Evolutionary conservation across 140 eudicot genomes (phyloP), one percentile per base, ranked within the genome.

Genomic region (Anethum foeniculum): DNA sequence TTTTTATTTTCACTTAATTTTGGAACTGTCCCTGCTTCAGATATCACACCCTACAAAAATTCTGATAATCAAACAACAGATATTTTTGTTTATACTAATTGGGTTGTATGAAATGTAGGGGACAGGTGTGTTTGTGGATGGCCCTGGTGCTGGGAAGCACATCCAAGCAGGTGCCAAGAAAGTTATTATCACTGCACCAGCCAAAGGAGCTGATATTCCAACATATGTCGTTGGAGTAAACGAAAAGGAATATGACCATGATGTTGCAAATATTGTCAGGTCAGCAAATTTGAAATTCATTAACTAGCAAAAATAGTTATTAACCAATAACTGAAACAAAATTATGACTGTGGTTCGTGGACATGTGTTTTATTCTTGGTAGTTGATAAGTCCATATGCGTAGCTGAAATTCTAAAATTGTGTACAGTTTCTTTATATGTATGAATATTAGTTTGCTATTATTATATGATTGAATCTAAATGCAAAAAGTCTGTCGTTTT

Each of bases 71-170:
- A 23, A 7, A 58, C 28, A 56, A 23, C 68, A 58, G 34, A 28
- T 64, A 28, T 12, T 65, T 73, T 73, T 36, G 54, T 78, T 41
- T 60, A 1, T n/a, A 78, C 71, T 43, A 16, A 56, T n/a, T 58
- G 72, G 47, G 81, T n/a, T n/a, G 47, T 80, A 58, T 79, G 82
- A 72, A 27, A 3, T 82, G 43, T 78, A 94, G 98, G 97, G 98
- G 80, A 94, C 98, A 0, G 98, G 98, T 79, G 98, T 94, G 76
- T 94, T 94, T 34, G 98, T 94, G 56, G 98, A 94, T 75, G 97
- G 98, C 32, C 97, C 97, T 9, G 98, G 98, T 14, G 98, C 98
- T 1, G 98, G 98, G 64, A 94, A 94, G 85, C 98, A 94, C 87
- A 80, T 94, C 75, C 96, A 94, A 87, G 98, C 98, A 7, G 98